Evolutionary conservation across 352 stramenopile genomes (phyloP), one percentile per base, ranked within the genome.

Genomic region (Phytophthora boehmeriae): DNA sequence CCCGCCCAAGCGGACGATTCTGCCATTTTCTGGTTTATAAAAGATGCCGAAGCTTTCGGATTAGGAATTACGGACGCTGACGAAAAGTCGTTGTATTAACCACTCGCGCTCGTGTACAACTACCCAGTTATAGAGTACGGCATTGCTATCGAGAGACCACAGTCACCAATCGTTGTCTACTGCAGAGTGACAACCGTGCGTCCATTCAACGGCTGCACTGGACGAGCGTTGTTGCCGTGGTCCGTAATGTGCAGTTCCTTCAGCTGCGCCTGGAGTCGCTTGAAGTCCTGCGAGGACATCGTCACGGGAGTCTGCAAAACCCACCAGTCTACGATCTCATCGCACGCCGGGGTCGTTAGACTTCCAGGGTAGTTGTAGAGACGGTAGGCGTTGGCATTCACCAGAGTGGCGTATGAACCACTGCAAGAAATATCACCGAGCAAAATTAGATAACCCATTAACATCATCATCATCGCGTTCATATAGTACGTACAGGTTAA

Each of bases 261-360:
- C 23, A 71, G 49, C 19, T 71, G 61, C 19, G 65, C 43, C 32
- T 63, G 59, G 49, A 72, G 50, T 22, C 68, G 59, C 27, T 60
- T 25, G 11, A 75, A 52, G 55, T 76, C 64, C n/a, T 32, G 47
- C 1, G 35, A 36, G 25, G 63, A 66, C n/a, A 79, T 25, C 38
- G 61, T 60, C 10, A 76, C 22, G 17, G 64, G 66, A 19, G 66
- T 44, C 14, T 64, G 54, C 0, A 75, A 38, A 4, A 78, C 63
- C 71, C 65, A 77, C 65, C 68, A 83, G 49, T 74, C 69, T 0
- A 75, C 71, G 47, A 71, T 61, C 46, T 78, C 69, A 5, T 51
- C 58, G 50, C 73, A 82, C 4, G 43, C 44, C 1, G 69, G 69
- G 8, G 66, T 77, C 2, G 62, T 78, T 11, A 77, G 52, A 23